Base-by-base conservation (phyloP, 352 stramenopile species). In the Globisporangium irregulare region DNA sequence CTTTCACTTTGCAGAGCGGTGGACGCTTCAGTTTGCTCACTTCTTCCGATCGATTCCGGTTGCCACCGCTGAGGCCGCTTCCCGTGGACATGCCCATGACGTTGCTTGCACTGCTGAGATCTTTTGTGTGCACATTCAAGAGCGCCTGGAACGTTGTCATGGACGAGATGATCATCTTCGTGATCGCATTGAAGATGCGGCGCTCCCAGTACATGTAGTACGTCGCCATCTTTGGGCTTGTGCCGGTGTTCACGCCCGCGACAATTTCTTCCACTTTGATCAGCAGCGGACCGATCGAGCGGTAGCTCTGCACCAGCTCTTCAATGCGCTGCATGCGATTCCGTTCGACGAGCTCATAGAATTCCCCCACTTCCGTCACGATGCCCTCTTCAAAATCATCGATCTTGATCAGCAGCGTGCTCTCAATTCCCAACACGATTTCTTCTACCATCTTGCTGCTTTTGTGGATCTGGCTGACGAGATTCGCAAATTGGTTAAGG, bases 151-250 rank as follows among this genome's bases (percentile, higher is more conserved):
- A 98, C 18, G 93, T 97, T 1, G 92, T 97, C 90, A 99, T 98
- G 9, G 90, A 97, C 15, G 84, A 80, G 57, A 98, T 94, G 54
- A 98, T 98, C 92, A 98, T 98, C 68, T 97, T 97, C 4, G 91
- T 98, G 68, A 99, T 98, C 0, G 95, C 94, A 62, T 99, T 99
- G 76, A 98, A 99, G 48, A 99, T 92, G 6, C 93, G 87, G 24
- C 96, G 92, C 67, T 99, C 96, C 96, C 96, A 99, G 76, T 98
- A 99, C 82, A 97, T 94, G 75, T 99, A 99, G 70, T 98, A 99
- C 12, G 90, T 96, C 3, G 87, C 84, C 77, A 99, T 91, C 59
- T 94, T 92, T 0, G 90, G 79, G 63, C 89, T 97, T 7, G 80
- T 89, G 8, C 96, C 93, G 0, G 90, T 98, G 77, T 98, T 98